Conservation (phyloP, 176 grass and related monocot genomes). For the Musa acuminata region DNA sequence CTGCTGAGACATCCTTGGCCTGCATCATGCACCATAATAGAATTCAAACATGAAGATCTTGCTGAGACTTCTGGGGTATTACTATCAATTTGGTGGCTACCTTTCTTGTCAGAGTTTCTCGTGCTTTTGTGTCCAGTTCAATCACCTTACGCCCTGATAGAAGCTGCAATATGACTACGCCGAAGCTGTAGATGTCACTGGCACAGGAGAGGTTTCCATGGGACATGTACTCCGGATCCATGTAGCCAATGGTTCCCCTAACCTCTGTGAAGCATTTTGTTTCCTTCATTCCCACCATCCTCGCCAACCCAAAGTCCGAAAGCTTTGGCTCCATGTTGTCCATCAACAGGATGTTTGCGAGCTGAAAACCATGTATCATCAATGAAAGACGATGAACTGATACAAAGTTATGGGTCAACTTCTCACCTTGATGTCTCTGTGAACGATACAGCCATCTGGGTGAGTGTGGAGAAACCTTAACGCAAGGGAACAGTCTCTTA, state of each 20-base stretch:
- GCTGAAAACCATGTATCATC: conserved; percentile 21
- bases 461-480: conserved; percentile 59
- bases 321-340: conserved; percentile 43
- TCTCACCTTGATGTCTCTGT: conserved; percentile 62
- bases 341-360: conserved; percentile 57
- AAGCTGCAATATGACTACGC: conserved; percentile 45
- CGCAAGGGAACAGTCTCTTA: conserved; percentile 44
- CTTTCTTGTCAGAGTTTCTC: conserved; percentile 51
- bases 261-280: conserved; percentile 55
- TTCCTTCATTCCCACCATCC: conserved; percentile 47
- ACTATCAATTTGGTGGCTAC: conserved; percentile 1
- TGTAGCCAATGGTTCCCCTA: conserved; percentile 60
- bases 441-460: conserved; percentile 56
- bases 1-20: conserved; percentile 46
- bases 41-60: not conserved
- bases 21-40: conserved; percentile 8
- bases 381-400: not conserved
- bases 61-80: too few species aligned
- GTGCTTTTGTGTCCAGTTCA: conserved; percentile 42
- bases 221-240: conserved; percentile 68
- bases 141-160: conserved; percentile 65
- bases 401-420: not conserved
- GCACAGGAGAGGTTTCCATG: conserved; percentile 44
- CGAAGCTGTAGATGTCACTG: conserved; percentile 65
- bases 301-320: conserved; percentile 51